A percentile compares a stretch with the other conserved stretches of the same genome.
These are phyloP conservation scores for Aurinia saxatilis DNA, from an alignment of 345 rosid species.

Conservation along the genomic window DNA sequence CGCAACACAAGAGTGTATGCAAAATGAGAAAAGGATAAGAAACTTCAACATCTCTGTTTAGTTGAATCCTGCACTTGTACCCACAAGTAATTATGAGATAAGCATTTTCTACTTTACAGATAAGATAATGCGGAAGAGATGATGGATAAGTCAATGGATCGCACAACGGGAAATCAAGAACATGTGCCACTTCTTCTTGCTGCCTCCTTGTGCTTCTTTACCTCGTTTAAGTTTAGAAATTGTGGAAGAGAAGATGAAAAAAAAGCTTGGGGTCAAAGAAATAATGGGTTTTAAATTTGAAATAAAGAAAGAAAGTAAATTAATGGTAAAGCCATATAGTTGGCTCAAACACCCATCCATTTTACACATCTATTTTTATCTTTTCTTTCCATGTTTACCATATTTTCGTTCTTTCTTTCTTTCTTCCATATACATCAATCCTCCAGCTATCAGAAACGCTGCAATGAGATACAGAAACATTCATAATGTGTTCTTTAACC, in stretches of 20 bases:
- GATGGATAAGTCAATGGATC: neutral
- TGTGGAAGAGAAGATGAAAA: constrained; percentile 8
- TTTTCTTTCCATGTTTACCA: neutral
- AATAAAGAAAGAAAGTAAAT: neutral
- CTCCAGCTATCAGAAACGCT: neutral
- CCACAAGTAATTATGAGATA: constrained; percentile 1
- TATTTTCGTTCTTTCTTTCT: neutral
- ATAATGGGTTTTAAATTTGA: constrained; percentile 3
- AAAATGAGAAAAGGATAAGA: constrained; percentile 37
- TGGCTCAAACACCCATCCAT: constrained; percentile 5
- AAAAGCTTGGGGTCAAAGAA: constrained; percentile 23
- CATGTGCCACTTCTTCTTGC: constrained; percentile 22
- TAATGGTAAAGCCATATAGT: constrained; percentile 1
- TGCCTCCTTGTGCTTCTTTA: constrained; percentile 12
- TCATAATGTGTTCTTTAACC: no score
- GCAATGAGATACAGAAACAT: neutral
- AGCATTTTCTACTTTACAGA: neutral
- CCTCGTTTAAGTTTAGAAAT: neutral
- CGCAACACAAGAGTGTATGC: constrained; percentile 33
- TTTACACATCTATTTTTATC: constrained; percentile 12
- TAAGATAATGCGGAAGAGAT: neutral
- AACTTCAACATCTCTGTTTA: constrained; percentile 39
- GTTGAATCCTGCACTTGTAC: constrained; percentile 8
- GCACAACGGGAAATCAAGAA: constrained; percentile 12
- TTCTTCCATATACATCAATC: neutral